These are phyloP conservation scores for Ophiocordyceps robertsii DNA, from an alignment of 2,329 filamentous ascomycete genomes.

Conservation along the genomic window DNA sequence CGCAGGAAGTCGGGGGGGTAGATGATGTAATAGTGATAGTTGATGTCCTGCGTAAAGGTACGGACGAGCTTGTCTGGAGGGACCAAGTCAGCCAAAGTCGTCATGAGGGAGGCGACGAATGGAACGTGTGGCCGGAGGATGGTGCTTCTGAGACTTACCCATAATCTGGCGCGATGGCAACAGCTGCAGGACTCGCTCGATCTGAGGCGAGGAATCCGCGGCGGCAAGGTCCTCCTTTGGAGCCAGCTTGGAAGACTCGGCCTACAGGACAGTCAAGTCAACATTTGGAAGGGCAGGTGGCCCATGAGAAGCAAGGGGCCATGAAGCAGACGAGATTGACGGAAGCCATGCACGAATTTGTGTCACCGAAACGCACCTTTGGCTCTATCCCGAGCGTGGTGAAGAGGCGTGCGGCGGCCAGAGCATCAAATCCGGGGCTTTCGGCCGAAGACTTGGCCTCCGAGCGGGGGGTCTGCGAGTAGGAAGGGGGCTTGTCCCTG, in stretches of 20 bases:
- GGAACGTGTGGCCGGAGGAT: no score
- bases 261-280: conserved; percentile 2
- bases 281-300: not conserved
- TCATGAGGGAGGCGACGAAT: not conserved
- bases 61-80: conserved; percentile 14
- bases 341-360: no score
- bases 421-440: conserved; percentile 6
- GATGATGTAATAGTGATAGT: conserved; percentile 20
- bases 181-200: conserved; percentile 10
- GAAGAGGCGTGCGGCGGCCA: conserved; percentile 9
- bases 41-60: conserved; percentile 15
- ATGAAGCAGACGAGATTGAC: no score
- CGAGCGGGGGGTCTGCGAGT: not conserved
- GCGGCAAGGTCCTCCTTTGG: conserved; percentile 8
- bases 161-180: conserved; percentile 13
- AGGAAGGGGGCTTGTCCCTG: not conserved
- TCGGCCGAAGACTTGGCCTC: conserved; percentile 1
- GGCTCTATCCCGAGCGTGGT: conserved; percentile 9
- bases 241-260: conserved; percentile 3
- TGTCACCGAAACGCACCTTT: not conserved
- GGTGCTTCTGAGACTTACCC: conserved; percentile 6
- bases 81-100: not conserved
- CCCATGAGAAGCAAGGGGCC: not conserved
- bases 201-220: conserved; percentile 8
- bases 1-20: conserved; percentile 14